Evolutionary conservation across 2,329 filamentous ascomycete species (phyloP).

Genomic region (Pestalotiopsis sp.): DNA sequence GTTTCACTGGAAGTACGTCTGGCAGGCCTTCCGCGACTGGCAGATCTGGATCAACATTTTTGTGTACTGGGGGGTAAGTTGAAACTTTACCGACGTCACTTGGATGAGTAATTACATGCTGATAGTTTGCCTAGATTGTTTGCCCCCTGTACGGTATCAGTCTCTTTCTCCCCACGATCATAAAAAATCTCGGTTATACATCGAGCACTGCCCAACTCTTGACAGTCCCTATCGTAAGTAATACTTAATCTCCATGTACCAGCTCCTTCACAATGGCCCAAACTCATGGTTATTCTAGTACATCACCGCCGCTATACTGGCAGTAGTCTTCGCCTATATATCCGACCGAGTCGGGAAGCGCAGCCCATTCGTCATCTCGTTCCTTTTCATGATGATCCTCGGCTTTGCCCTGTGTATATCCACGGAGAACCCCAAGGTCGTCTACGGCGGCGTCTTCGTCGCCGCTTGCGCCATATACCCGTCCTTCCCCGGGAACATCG

Average conservation of each 20-base stretch:
- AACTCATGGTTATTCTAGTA: constrained; percentile 30
- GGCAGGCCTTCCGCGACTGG: constrained; percentile 75
- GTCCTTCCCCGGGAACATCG: constrained; percentile 75
- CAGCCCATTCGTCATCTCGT: constrained; percentile 57
- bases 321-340: constrained; percentile 54
- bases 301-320: constrained; percentile 64
- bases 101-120: constrained; percentile 41
- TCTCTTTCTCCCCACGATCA: constrained; percentile 66
- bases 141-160: constrained; percentile 60
- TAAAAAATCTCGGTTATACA: constrained; percentile 60
- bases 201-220: constrained; percentile 65
- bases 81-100: neutral
- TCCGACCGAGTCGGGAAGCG: constrained; percentile 58
- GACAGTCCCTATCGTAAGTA: constrained; percentile 51
- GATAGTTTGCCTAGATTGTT: constrained; percentile 40
- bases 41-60: constrained; percentile 70
- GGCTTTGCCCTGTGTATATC: constrained; percentile 66
- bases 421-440: constrained; percentile 57
- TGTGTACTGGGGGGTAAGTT: constrained; percentile 66
- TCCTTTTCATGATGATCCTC: constrained; percentile 54
- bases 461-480: constrained; percentile 81
- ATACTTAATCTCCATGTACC: neutral
- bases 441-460: constrained; percentile 78
- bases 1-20: constrained; percentile 76
- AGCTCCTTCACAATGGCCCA: neutral